Evolutionary conservation across 1,139 yeast species (phyloP).

Genomic region (Ashbya aceris): DNA sequence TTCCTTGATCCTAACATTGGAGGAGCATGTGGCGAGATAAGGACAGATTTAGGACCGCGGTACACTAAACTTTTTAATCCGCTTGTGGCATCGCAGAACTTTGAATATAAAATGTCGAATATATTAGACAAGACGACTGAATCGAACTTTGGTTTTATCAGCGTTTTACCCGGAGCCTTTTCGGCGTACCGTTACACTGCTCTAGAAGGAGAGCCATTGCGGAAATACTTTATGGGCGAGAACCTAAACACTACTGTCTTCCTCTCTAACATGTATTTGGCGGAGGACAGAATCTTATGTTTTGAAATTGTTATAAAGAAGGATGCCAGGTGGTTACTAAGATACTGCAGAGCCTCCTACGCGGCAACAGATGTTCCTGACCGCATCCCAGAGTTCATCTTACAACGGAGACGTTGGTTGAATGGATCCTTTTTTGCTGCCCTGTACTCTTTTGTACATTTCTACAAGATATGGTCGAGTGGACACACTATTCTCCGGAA

Average conservation of each 20-base stretch:
- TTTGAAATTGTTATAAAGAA: conserved; percentile 84
- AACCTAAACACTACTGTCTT: conserved; percentile 59
- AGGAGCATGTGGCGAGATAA: conserved; percentile 92
- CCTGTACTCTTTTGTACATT: conserved; percentile 68
- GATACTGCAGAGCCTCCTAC: conserved; percentile 79
- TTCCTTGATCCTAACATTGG: conserved; percentile 80
- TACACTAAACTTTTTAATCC: conserved; percentile 69
- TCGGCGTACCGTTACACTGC: conserved; percentile 84
- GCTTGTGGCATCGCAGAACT: conserved; percentile 83
- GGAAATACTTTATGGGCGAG: conserved; percentile 89
- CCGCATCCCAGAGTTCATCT: conserved; percentile 70
- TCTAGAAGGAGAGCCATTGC: conserved; percentile 72
- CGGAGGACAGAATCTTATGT: conserved; percentile 91
- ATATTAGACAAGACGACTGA: conserved; percentile 87
- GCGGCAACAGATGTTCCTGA: conserved; percentile 97
- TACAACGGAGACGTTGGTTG: conserved; percentile 92
- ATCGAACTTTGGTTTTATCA: conserved; percentile 77
- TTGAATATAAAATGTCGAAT: conserved; percentile 87
- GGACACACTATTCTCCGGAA: conserved; percentile 69
- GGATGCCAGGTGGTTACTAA: conserved; percentile 74
- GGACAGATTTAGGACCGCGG: conserved; percentile 74
- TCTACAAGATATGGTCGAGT: conserved; percentile 62
- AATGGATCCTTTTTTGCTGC: conserved; percentile 97
- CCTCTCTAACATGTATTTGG: conserved; percentile 88
- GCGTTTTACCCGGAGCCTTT: conserved; percentile 89